Percentiles rank a stretch among this genome's conserved stretches.
These are phyloP conservation scores for Leccinum boreale DNA, from an alignment of 768 basidiomycete species.

Conservation along the genomic window DNA sequence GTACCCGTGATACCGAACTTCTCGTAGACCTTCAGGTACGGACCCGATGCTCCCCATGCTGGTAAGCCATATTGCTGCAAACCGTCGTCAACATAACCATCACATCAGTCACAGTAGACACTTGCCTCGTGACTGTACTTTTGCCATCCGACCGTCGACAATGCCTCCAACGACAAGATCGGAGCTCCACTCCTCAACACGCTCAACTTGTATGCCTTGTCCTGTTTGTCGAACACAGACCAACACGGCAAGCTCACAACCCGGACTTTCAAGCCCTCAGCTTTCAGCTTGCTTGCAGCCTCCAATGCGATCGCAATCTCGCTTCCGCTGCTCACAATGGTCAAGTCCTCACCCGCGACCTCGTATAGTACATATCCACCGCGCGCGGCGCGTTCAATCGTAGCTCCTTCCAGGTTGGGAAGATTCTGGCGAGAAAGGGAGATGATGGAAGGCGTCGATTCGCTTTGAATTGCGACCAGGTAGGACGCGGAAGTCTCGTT, in stretches of 20 bases:
- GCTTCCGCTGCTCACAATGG: constrained; percentile 85
- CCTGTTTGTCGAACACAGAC: constrained; percentile 83
- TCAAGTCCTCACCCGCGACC: constrained; percentile 71
- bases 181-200: constrained; percentile 89
- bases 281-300: constrained; percentile 76
- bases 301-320: constrained; percentile 88
- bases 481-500: constrained; percentile 98
- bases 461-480: constrained; percentile 70
- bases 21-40: constrained; percentile 87
- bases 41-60: constrained; percentile 86
- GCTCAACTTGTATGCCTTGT: constrained; percentile 72
- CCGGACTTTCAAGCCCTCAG: constrained; percentile 75
- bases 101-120: neutral
- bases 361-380: constrained; percentile 93
- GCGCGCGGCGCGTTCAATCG: constrained; percentile 76
- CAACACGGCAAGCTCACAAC: constrained; percentile 89
- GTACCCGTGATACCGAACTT: constrained; percentile 82
- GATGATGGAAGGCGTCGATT: constrained; percentile 76
- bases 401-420: constrained; percentile 85
- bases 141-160: constrained; percentile 79
- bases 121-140: constrained; percentile 83
- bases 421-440: constrained; percentile 88
- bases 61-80: constrained; percentile 64
- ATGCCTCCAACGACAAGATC: constrained; percentile 85
- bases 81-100: neutral